These are phyloP conservation scores for Coniella lustricola DNA, from an alignment of 2,329 filamentous ascomycete genomes.

Conservation along the genomic window DNA sequence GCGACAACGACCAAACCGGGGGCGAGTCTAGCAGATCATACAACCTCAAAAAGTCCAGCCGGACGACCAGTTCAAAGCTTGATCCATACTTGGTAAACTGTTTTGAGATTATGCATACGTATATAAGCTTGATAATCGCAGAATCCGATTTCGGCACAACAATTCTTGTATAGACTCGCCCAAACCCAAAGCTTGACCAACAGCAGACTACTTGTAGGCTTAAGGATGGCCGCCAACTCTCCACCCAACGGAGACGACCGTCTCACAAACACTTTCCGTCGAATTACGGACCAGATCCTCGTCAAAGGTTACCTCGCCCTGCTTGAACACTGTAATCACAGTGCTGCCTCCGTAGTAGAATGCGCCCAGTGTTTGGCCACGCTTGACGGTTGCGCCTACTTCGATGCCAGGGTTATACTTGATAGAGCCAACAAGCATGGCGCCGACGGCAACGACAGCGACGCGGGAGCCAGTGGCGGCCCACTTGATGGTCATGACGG, in stretches of 20 bases:
- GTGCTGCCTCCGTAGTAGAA: constrained; percentile 37
- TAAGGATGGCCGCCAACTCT: constrained; percentile 15
- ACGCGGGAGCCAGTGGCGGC: constrained; percentile 23
- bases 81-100: no score
- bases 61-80: no score
- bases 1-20: no score
- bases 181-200: no score
- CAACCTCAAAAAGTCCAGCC: no score
- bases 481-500: constrained; percentile 31
- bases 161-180: no score
- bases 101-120: no score
- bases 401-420: constrained; percentile 30
- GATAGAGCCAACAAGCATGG: constrained; percentile 37
- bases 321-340: constrained; percentile 32
- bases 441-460: constrained; percentile 33
- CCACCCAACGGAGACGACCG: constrained; percentile 32
- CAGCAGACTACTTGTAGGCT: neutral
- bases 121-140: no score
- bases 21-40: no score
- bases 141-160: no score
- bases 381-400: constrained; percentile 24
- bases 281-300: constrained; percentile 32
- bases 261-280: constrained; percentile 30
- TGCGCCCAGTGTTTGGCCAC: constrained; percentile 33
- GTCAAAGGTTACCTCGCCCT: constrained; percentile 29